Base-by-base conservation (phyloP, 1,284 basidiomycete genomes). In the Sporisorium scitamineum region DNA sequence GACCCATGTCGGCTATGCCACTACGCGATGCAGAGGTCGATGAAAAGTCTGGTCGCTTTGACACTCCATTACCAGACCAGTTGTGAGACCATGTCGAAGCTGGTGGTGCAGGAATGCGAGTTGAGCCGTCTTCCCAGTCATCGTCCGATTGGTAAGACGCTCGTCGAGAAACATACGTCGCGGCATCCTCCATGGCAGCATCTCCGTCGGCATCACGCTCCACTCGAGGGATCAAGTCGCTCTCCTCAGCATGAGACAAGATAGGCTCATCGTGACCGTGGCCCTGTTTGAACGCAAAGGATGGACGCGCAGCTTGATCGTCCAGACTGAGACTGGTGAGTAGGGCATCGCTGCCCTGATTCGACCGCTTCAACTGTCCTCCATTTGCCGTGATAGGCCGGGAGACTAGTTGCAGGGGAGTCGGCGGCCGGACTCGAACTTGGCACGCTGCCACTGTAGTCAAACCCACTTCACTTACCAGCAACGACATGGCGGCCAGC, bases 181-280 rank as follows among this genome's bases (percentile, higher is more conserved):
- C 53, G 31, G 60, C 63, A 45, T 74, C 71, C 31, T 74, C 62
- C 72, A 75, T 75, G 8, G 70, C 59, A 8, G 63, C 63, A 29
- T 75, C 72, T 5, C 68, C 67, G 18, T 75, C 72, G 9, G 60
- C 62, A 13, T 75, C 66, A 8, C 56, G 71, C 22, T 57, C 52
- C 3, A 39, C 6, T 0, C 41, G 54, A 24, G 55, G 59, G 4
- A 53, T 13, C 11, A 20, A 0, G 5, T 20, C 13, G 13, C 20
- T 39, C 20, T 24, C 4, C 4, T 45, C 63, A 34, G 18, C 29
- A 10, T 39, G 27, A 18, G 32, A 45, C 16, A 24, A 13, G 7
- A 16, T 27, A 14, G 29, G 8, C 27, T 48, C 31, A 6, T 31
- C 29, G 13, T 39, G 22, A 9, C 18, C 22, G 16, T 53, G 39